Evolutionary conservation across 805 yeast species (phyloP), one percentile per base, ranked within the genome.

Genomic region (Candida nonsorbophila): DNA sequence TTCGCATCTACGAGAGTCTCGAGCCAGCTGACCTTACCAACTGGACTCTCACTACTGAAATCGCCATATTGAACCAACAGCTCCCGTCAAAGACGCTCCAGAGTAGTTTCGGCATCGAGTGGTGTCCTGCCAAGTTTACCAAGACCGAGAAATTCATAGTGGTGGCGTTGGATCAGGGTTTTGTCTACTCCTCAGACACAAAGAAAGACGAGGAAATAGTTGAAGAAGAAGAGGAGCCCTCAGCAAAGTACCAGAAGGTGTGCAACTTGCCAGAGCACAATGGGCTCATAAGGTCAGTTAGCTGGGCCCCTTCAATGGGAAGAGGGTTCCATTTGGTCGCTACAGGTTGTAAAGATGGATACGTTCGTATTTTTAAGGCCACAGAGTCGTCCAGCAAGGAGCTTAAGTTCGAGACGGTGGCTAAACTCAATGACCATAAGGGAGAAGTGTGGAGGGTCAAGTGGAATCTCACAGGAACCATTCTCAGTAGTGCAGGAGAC

Each of bases 291-390:
- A 67, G 97, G 46, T 82, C 87, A 11, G 85, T 88, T 4, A 71
- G 88, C 17, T 90, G 98, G 98, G 97, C 97, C 0, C 96, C 97
- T 3, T 77, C 94, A 0, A 84, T 88, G 81, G 97, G 97, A 2
- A 67, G 95, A 42, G 77, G 80, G 39, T 84, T 76, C 51, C 95
- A 90, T 44, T 62, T 88, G 27, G 67, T 92, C 24, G 97, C 99
- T 1, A 90, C 97, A 0, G 97, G 94, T 4, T 87, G 95, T 51
- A 87, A 87, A 52, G 99, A 92, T 53, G 98, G 97, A 1, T 76
- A 67, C 46, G 87, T 92, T 7, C 72, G 97, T 30, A 79, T 92
- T 3, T 90, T 80, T 67, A 84, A 83, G 53, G 64, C 87, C 5
- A 63, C 66, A 4, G 87, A 79, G 36, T 41, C 48, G 18, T 39